phyloP scores from a whole-genome alignment of 305 asterid genomes.

The Nicotiana rustica region DNA sequence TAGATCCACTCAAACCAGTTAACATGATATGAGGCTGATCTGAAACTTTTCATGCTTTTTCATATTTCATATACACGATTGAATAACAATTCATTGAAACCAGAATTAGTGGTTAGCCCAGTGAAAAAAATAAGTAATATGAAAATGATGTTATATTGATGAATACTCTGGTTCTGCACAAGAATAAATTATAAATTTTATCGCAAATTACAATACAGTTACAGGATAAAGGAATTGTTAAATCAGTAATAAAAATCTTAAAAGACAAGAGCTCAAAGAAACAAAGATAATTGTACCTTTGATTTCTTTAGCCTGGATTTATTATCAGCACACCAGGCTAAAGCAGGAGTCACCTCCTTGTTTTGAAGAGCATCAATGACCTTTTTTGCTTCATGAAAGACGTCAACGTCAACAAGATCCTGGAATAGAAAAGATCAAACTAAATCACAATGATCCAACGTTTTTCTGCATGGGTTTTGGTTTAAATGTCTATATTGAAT shows the following conservation, averaged over 20 bases:
- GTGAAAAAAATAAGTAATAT: neutral
- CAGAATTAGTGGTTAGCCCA: slow-evolving; percentile 2
- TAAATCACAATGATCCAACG: slow-evolving; percentile 14
- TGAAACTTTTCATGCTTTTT: slow-evolving; percentile 19
- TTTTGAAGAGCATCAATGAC: slow-evolving; percentile 91
- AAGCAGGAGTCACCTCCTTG: slow-evolving; percentile 91
- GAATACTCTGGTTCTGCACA: slow-evolving; percentile 9
- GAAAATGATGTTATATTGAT: neutral
- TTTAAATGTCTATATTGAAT: neutral
- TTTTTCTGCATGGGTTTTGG: neutral
- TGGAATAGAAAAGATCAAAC: slow-evolving; percentile 44
- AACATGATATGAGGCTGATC: slow-evolving; percentile 28
- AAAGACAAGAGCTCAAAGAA: slow-evolving; percentile 5
- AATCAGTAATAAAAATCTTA: neutral
- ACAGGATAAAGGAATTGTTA: neutral
- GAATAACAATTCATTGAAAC: slow-evolving; percentile 15
- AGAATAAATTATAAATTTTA: neutral
- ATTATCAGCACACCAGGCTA: slow-evolving; percentile 97
- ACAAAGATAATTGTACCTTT: slow-evolving; percentile 56
- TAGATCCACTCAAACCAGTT: slow-evolving; percentile 3
- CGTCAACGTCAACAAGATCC: slow-evolving; percentile 96
- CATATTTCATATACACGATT: neutral
- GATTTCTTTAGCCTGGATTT: slow-evolving; percentile 93
- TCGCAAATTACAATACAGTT: neutral
- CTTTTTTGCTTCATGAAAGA: slow-evolving; percentile 89